phyloP scores from a whole-genome alignment of 106 monocot species.

The Platanthera guangdongensis region DNA sequence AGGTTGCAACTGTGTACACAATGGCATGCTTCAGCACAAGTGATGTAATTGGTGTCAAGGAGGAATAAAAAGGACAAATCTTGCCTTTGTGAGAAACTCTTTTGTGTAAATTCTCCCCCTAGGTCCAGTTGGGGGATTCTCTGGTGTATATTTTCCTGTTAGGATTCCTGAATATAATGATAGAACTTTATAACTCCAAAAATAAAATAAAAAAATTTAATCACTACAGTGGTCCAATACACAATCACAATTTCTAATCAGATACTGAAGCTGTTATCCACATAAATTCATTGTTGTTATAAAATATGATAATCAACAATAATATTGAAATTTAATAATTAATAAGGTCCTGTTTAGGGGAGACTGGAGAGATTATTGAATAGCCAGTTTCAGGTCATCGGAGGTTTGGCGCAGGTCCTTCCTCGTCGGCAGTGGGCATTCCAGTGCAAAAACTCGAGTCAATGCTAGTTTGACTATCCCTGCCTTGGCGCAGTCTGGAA shows the following conservation, averaged over 20 bases:
- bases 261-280: background rate
- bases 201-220: background rate
- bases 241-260: background rate
- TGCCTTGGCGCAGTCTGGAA: no score
- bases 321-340: no score
- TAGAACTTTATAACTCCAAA: background rate
- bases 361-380: no score
- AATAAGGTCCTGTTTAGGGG: no score
- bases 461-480: no score
- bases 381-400: no score
- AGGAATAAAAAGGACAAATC: background rate
- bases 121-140: constrained; percentile 86
- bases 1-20: constrained; percentile 63
- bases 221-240: background rate
- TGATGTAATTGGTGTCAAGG: background rate
- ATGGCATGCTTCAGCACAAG: background rate
- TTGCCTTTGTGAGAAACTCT: constrained; percentile 66
- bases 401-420: no score
- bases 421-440: no score
- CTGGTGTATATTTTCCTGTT: constrained; percentile 87
- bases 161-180: constrained; percentile 50
- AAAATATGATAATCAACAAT: background rate
- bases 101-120: constrained; percentile 87
- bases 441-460: no score
- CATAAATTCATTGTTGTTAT: background rate